Base-by-base conservation (phyloP, 2,329 filamentous ascomycete genomes). In the Macrophomina tecta region DNA sequence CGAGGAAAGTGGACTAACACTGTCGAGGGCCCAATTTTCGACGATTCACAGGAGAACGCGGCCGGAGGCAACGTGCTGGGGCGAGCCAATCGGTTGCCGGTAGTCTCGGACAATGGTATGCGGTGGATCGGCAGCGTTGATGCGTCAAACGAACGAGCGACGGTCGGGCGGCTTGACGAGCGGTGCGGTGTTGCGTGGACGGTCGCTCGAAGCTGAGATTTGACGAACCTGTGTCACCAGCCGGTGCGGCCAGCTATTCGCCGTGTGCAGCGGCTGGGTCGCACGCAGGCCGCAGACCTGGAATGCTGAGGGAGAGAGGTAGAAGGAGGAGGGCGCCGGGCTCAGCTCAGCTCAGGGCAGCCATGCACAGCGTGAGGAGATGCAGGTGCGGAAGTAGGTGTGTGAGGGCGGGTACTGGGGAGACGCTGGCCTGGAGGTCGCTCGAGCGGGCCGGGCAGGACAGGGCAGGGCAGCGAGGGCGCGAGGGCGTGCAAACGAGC, bases 201-300 rank as follows among this genome's bases (percentile, higher is more conserved):
- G 58, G 58, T 62, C 58, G 58, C 58, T 62, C 58, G 58, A 62
- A 49, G 45, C 42, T 62, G 46, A 53, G 61, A 64, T 64, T 48
- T 62, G 5, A 45, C 58, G 49, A 42, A 45, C 60, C 58, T 62
- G 58, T 62, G 58, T 49, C 18, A 62, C 58, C 30, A 36, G 23
- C 30, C 18, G 32, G n/a, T 40, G 42, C 34, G 58, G 58, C 30
- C 42, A 62, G 58, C 30, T 62, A 62, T 62, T 49, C 58, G 58
- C 45, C 42, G 58, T 30, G 42, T 30, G 58, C 30, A 45, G 58
- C 32, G 42, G 58, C 58, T 16, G 58, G 12, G 58, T 62, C 58
- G 58, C 58, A 62, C 58, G 58, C 58, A 55, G 52, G 23, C n/a
- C 4, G 42, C 30, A n/a, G 16, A 40, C 58, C 42, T 49, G 58